phyloP scores from a whole-genome alignment of 148 eudicot genomes.

The Silene conica region DNA sequence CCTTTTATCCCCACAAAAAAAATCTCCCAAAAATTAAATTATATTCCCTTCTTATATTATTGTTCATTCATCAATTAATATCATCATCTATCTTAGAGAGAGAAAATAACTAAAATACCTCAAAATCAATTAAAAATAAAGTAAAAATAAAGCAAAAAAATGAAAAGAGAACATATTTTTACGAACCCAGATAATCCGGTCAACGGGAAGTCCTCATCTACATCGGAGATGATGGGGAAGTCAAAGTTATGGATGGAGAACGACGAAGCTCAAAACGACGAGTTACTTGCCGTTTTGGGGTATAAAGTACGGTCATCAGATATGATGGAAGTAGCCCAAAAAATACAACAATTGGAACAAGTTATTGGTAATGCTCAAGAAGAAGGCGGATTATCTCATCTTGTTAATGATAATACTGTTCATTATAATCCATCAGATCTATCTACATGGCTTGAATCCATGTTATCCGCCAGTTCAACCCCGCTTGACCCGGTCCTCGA shows the following conservation, averaged over 20 bases:
- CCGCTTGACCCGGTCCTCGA: neutral
- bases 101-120: neutral
- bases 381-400: conserved; percentile 38
- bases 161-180: conserved; percentile 29
- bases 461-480: conserved; percentile 40
- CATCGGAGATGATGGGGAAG: conserved; percentile 14
- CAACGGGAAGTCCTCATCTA: neutral
- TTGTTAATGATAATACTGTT: conserved; percentile 48
- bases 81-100: neutral
- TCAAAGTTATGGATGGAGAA: conserved; percentile 37
- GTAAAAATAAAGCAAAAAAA: neutral
- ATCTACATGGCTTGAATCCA: conserved; percentile 62
- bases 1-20: neutral
- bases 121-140: neutral
- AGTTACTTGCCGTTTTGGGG: conserved; percentile 69
- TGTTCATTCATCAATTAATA: neutral
- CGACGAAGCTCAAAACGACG: conserved; percentile 36
- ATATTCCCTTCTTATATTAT: too few species aligned
- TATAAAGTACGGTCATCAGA: conserved; percentile 71
- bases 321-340: conserved; percentile 73
- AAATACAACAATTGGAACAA: conserved; percentile 66
- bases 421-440: conserved; percentile 90
- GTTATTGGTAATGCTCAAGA: conserved; percentile 46
- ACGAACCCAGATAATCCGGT: conserved; percentile 13
- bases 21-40: too few species aligned